phyloP scores from a whole-genome alignment of 345 rosid species.

The Luvunga scandens region DNA sequence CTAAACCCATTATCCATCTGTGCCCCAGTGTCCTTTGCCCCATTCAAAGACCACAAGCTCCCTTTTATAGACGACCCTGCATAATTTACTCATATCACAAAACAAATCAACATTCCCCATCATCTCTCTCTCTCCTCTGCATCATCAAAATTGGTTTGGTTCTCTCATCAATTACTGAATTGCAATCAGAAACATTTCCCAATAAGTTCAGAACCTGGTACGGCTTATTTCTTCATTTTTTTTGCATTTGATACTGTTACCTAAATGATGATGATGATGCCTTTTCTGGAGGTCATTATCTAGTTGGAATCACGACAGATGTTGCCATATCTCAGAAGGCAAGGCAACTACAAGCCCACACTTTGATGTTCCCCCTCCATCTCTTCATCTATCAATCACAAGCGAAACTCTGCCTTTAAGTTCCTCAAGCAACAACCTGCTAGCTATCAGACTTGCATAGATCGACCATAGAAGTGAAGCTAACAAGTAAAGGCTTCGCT shows the following conservation, averaged over 20 bases:
- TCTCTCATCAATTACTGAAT: background rate
- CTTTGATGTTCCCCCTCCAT: background rate
- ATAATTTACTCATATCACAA: background rate
- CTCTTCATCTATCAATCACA: background rate
- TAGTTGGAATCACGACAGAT: slow-evolving; percentile 28
- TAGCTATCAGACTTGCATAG: background rate
- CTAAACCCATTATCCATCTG: slow-evolving; percentile 16
- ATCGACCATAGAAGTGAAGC: slow-evolving; percentile 8
- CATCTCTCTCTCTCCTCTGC: background rate
- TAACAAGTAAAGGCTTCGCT: slow-evolving; percentile 6
- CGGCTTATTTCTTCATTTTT: background rate
- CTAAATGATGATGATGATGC: slow-evolving; percentile 16
- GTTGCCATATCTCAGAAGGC: slow-evolving; percentile 11
- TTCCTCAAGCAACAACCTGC: slow-evolving; percentile 6
- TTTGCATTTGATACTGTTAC: background rate
- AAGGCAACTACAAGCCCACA: slow-evolving; percentile 1
- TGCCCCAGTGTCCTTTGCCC: slow-evolving; percentile 9
- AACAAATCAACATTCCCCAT: background rate
- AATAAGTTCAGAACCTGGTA: background rate
- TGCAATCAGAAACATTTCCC: background rate
- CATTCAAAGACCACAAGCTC: background rate
- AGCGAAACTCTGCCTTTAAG: slow-evolving; percentile 5
- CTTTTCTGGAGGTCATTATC: slow-evolving; percentile 20
- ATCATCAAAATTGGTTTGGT: background rate
- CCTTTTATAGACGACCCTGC: background rate